phyloP scores from a whole-genome alignment of 2,329 filamentous ascomycete genomes.

The Exserohilum turcica region DNA sequence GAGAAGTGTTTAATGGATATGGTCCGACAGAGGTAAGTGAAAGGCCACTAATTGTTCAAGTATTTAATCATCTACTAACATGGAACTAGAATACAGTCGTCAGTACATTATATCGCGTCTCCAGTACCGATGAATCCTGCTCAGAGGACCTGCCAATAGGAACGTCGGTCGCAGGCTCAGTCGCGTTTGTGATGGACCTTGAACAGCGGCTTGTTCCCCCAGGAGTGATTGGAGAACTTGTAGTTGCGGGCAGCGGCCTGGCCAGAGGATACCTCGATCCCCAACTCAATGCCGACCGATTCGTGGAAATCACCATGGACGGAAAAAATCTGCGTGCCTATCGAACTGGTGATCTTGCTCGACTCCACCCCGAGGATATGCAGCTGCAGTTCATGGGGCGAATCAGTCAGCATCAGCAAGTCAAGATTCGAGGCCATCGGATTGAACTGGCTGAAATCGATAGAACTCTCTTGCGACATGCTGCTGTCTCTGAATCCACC shows the following conservation, averaged over 20 bases:
- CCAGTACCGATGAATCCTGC: not conserved
- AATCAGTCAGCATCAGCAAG: slow-evolving; percentile 27
- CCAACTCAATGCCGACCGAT: slow-evolving; percentile 23
- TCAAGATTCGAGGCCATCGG: slow-evolving; percentile 33
- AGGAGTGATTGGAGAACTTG: slow-evolving; percentile 27
- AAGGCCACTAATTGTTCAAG: too few species aligned
- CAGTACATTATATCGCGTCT: slow-evolving; percentile 52
- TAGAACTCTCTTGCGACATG: not conserved
- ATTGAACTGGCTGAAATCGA: slow-evolving; percentile 35
- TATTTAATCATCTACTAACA: too few species aligned
- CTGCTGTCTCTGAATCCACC: not conserved
- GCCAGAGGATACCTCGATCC: slow-evolving; percentile 17
- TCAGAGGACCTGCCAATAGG: slow-evolving; percentile 45
- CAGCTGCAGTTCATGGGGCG: slow-evolving; percentile 20
- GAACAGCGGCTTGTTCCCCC: slow-evolving; percentile 14
- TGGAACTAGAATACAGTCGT: slow-evolving; percentile 1
- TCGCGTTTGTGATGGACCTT: slow-evolving; percentile 4
- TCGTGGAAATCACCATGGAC: not conserved
- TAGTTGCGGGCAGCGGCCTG: slow-evolving; percentile 25
- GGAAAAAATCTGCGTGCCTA: slow-evolving; percentile 31
- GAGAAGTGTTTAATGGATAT: slow-evolving; percentile 20
- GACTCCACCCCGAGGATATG: slow-evolving; percentile 21
- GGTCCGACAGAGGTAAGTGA: slow-evolving; percentile 20
- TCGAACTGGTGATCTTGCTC: slow-evolving; percentile 29
- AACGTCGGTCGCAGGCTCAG: slow-evolving; percentile 29